Evolutionary conservation across 2,329 filamentous ascomycete species (phyloP), one percentile per base, ranked within the genome.

Genomic region (Diaporthe nobilis): DNA sequence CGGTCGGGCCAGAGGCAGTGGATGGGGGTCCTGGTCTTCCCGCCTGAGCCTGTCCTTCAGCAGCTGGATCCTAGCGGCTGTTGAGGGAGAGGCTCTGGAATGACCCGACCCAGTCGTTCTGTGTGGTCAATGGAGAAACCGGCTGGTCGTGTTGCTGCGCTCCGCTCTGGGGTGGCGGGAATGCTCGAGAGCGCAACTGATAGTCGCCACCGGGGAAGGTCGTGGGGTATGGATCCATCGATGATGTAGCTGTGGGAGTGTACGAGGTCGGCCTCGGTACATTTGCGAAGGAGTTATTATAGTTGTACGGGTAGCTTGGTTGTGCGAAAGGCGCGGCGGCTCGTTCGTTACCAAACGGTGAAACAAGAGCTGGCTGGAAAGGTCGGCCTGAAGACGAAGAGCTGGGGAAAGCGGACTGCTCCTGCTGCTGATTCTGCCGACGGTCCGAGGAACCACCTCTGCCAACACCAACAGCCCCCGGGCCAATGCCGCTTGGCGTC

Each of bases 41-140:
- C 22, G 65, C 63, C 13, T 39, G 22, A 42, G 51, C 37, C 15
- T 53, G 67, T 58, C 22, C 58, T 44, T 44, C 22, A 44, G 8
- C 65, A 20, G 47, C 65, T 31, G 57, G 44, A 37, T 61, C 77
- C 85, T 81, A 91, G 77, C 89, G 89, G 78, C 90, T 90, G 81
- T 94, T 94, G 77, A 95, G 88, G 2, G 94, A 95, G 25, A 95
- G 85, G 13, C 93, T 90, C 82, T 95, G 93, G 82, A 95, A 94
- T 8, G 88, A 84, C 72, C 86, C 85, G 37, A 88, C 85, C 92
- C 93, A 94, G 68, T 94, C 92, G 65, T 87, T 86, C 80, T 88
- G 87, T 42, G 83, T 82, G 70, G 83, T 81, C 75, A 89, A 84
- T 78, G 85, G 80, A 76, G 84, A 85, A 77, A 85, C 77, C n/a